Conservation (phyloP, 2,329 filamentous ascomycete species). For the Curvularia hawaiiensis region DNA sequence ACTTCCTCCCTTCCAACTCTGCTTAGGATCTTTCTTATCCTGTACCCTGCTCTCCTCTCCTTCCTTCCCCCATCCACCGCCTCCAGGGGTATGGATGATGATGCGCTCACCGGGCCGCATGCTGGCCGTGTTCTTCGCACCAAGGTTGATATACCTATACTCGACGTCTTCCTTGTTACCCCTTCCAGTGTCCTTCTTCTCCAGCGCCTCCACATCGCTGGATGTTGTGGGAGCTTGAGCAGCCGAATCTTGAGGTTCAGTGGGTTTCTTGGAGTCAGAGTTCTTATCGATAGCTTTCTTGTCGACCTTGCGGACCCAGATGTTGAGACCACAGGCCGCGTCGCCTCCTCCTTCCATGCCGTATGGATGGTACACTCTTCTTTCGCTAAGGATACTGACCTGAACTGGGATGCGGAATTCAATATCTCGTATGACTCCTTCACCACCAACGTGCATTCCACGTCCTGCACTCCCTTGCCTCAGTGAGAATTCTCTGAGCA, state of each 20-base stretch:
- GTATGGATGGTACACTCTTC: constrained; percentile 78
- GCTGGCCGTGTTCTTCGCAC: constrained; percentile 77
- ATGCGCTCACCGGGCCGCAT: constrained; percentile 80
- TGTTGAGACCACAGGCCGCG: constrained; percentile 77
- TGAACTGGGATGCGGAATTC: constrained; percentile 80
- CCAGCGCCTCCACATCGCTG: constrained; percentile 44
- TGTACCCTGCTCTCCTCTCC: constrained; percentile 61
- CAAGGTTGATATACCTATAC: constrained; percentile 71
- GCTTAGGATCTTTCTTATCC: constrained; percentile 62
- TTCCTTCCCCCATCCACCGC: constrained; percentile 73
- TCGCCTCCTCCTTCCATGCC: constrained; percentile 84
- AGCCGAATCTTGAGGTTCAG: constrained; percentile 17
- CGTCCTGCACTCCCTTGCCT: constrained; percentile 66
- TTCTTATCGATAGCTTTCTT: constrained; percentile 32
- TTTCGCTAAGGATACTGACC: constrained; percentile 77
- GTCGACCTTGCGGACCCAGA: constrained; percentile 79
- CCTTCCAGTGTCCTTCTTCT: constrained; percentile 34
- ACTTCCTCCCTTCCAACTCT: constrained; percentile 65
- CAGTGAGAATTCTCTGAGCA: constrained; percentile 72
- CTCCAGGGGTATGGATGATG: constrained; percentile 77
- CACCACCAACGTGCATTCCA: constrained; percentile 72
- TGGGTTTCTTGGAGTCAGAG: constrained; percentile 29
- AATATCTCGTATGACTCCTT: constrained; percentile 79
- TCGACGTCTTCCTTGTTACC: constrained; percentile 52
- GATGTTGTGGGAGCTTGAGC: constrained; percentile 56